Base-by-base conservation (phyloP, 106 monocot species). In the Alisma plantagoaquatica region DNA sequence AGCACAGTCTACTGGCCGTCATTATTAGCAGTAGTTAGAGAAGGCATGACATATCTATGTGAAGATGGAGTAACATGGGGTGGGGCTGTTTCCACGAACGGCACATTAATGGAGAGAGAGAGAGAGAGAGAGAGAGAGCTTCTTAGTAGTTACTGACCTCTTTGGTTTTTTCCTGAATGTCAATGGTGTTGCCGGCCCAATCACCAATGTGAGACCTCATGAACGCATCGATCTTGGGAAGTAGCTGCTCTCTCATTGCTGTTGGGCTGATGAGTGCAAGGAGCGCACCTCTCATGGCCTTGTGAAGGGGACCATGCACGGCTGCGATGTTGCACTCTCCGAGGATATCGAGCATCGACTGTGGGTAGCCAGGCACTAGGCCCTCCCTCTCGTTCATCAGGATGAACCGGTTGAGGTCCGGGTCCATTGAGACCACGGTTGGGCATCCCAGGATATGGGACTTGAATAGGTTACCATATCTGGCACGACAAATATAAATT, bases 361-460 rank as follows among this genome's bases (percentile, higher is more conserved):
- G 81, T 33, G 96, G 96, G 52, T 98, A 98, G 1, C 89, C 96
- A 56, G 96, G 89, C 32, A 98, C 60, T 32, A 98, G 67, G 8
- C 96, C 84, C 46, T 79, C 78, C 33, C 84, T 70, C 63, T 98
- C 96, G 41, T 74, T 98, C 76, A 89, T 67, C 18, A 98, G 71
- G 23, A 85, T 84, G 62, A 62, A 81, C 50, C 76, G 77, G 74
- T 98, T 98, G 25, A 89, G 32, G 28, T 89, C 96, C 45, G 84
- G 78, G 66, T 98, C 89, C 96, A 85, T 89, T 68, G 78, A 89
- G 4, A 89, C 73, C 10, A 89, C 89, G 35, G 96, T 98, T 2
- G 96, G 96, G 14, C 81, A 89, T 29, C 96, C 96, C 25, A 98
- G 58, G 59, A 98, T 73, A 19, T 89, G 96, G n/a, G 89, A 70